Conservation (phyloP, 2,329 filamentous ascomycete species). For the Fusarium coicis region DNA sequence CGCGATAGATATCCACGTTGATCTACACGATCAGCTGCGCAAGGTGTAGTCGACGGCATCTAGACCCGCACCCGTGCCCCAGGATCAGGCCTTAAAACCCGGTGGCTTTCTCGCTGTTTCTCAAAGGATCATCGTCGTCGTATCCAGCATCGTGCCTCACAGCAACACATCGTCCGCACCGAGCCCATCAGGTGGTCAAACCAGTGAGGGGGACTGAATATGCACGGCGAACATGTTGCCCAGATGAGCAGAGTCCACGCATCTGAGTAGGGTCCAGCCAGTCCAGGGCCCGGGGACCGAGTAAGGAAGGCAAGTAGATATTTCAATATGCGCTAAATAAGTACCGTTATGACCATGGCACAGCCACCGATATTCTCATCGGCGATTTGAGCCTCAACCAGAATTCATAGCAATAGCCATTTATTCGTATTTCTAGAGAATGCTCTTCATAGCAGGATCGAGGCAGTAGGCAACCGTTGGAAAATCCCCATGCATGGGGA, state of each 20-base stretch:
- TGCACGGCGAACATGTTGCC: slow-evolving; percentile 6
- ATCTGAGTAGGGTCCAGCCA: slow-evolving; percentile 8
- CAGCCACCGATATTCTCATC: slow-evolving; percentile 5
- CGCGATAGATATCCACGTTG: slow-evolving; percentile 28
- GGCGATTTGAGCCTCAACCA: slow-evolving; percentile 38
- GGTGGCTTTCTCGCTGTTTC: not conserved
- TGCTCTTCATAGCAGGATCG: slow-evolving; percentile 5
- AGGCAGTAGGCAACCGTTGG: not conserved
- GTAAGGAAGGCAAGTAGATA: not conserved
- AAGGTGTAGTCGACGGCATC: slow-evolving; percentile 33
- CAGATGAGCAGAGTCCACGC: slow-evolving; percentile 15
- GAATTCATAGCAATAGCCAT: not conserved
- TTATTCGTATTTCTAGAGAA: slow-evolving; percentile 13
- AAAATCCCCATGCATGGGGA: not conserved
- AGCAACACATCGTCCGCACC: slow-evolving; percentile 6
- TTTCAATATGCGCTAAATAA: slow-evolving; percentile 13
- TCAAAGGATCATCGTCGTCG: slow-evolving; percentile 2
- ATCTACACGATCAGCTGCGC: slow-evolving; percentile 36
- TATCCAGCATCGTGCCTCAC: slow-evolving; percentile 25
- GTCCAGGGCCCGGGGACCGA: not conserved
- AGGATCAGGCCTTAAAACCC: slow-evolving; percentile 9
- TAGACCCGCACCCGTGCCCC: slow-evolving; percentile 20
- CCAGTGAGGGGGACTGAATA: slow-evolving; percentile 4
- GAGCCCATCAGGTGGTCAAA: slow-evolving; percentile 19
- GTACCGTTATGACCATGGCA: not conserved